Evolutionary conservation across 1,139 yeast species (phyloP), one percentile per base, ranked within the genome.

Genomic region (Nakaseomyces nivariensis): DNA sequence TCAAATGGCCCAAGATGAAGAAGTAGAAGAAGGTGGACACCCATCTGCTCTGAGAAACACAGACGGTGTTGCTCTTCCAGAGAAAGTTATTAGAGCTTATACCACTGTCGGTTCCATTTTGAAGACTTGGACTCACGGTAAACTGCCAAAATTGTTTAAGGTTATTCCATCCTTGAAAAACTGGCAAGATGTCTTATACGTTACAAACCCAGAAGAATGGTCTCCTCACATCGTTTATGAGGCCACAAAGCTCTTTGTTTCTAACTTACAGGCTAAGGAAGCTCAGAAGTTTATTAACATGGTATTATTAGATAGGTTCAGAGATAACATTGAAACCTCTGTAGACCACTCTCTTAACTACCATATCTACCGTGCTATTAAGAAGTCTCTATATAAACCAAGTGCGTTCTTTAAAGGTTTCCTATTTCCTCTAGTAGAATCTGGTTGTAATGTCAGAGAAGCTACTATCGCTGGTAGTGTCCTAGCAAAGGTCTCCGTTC

Each of bases 381-480:
- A 90, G 67, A 94, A 94, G 70, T 80, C 97, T 0, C 76, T 94
- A 50, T 92, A 92, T 73, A 94, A 92, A 68, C 98, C 99, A 27
- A 92, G 95, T 51, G 98, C 98, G 13, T 94, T 90, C 62, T 92
- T 92, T 76, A 90, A 89, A 68, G 99, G 98, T 1, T 90, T 92
- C 62, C 72, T 92, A 52, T 86, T 92, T 64, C 97, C 97, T 11
- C 73, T 92, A 52, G 86, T 88, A 31, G 95, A 86, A 62, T 77
- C 81, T 13, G 83, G 82, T 53, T 90, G 97, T 68, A 76, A 95
- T 7, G 83, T 87, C 17, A 79, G 95, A 63, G 99, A 92, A 67
- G 97, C 98, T 0, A 83, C 95, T 50, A 89, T 92, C 66, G 96
- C 94, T 24, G 96, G 96, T 17, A 89, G 97, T 25, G 89, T 94